Base-by-base conservation (phyloP, 73 alveolate genomes). In the Tetrahymena borealis region DNA sequence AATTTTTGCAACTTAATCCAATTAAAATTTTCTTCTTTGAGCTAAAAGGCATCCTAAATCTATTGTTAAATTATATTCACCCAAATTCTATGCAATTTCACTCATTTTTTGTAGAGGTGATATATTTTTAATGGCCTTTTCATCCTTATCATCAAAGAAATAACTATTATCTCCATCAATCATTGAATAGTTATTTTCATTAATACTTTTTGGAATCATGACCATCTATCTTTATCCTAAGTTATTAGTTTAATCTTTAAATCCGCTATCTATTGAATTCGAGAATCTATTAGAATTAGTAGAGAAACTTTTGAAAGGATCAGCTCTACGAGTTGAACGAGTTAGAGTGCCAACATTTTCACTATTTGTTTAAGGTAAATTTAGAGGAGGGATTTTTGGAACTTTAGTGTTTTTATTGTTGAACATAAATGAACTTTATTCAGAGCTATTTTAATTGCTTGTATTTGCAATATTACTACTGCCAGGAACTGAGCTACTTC, bases 231-330 rank as follows among this genome's bases (percentile, higher is more conserved):
- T 60, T n/a, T 60, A 60, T 60, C 37, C 85, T 24, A 60, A 60
- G 28, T 60, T 60, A 20, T n/a, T 60, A 3, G n/a, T 24, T n/a
- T 60, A 35, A 60, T 60, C 85, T 85, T 93, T 93, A 16, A 93
- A 79, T 35, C 93, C 95, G 18, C 93, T 79, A 40, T 93, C 95
- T 28, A 93, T 93, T 3, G 95, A 93, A 41, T 93, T 91, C 3
- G 95, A 93, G 40, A 93, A 93, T 85, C 95, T 79, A 93, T 93
- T 93, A 5, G 95, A 93, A 85, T 91, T 78, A 38, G 95, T 93
- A 9, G 95, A 93, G 40, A 78, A 93, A 18, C 93, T 79, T 77
- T 93, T 93, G 40, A 85, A 93, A 32, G 95, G 95, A 39, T 93
- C 95, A 16, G 95, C 95, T 33, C 95, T 93, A 24, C 95, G 90